Evolutionary conservation across 139 green algal genomes (phyloP), one percentile per base, ranked within the genome.

Genomic region (Eudorina sp.): DNA sequence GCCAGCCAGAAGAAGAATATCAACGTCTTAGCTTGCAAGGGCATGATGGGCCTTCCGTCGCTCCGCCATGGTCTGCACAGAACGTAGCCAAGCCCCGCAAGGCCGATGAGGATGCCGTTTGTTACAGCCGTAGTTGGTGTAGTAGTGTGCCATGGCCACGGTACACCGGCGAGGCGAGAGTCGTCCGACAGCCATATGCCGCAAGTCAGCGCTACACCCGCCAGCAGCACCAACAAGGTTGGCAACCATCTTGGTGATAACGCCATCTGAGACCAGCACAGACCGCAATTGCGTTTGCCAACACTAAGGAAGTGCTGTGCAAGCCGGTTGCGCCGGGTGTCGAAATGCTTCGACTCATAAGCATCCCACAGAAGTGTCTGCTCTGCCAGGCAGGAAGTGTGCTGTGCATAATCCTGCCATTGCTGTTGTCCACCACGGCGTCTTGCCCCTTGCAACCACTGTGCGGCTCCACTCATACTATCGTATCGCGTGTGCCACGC

Each of bases 1-100:
- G 21, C 4, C 2, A 87, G 19, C 81, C 81, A 87, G 0, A 27
- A 45, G 31, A 36, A 53, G 25, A 79, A 87, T 43, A 87, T 51
- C 2, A 87, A 0, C 1, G 31, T 51, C 18, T 36, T 53, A 2
- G 62, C 81, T 14, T 34, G 62, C 31, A 86, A 41, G 19, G 80
- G 80, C 4, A 86, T 43, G 3, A 77, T 31, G 4, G 80, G 60
- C 29, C 60, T 69, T 27, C 48, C 75, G 45, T 8, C 29, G 29
- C 48, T 14, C 16, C n/a, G 51, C 48, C 75, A 53, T 18, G 36
- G n/a, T 3, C 4, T 13, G 48, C 53, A 84, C 53, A 38, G 1
- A 31, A 36, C 53, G 36, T 55, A 53, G 45, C 7, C 41, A 3
- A 72, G 6, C 18, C 77, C 77, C 13, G 53, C 53, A 25, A 84